A percentile compares a stretch with the other conserved stretches of the same genome.
Conservation (phyloP, 2,329 filamentous ascomycete species). For the Diaporthe ampelina region DNA sequence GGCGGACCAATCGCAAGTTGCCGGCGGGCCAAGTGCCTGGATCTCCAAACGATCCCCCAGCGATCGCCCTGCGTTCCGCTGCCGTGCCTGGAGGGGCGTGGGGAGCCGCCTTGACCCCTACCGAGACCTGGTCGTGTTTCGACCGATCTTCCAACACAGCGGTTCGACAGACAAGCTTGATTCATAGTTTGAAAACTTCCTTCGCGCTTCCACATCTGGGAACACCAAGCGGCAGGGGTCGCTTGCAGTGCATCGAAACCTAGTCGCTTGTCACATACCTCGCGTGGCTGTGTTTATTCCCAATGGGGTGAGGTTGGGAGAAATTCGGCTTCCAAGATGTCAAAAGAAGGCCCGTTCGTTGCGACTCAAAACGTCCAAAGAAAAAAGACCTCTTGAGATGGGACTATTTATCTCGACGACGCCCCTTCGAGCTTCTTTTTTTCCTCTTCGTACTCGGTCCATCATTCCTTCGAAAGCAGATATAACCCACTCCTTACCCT, state of each 20-base stretch:
- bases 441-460: not conserved
- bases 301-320: conserved; percentile 18
- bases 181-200: conserved; percentile 7
- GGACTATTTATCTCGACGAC: conserved; percentile 29
- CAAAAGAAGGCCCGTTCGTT: conserved; percentile 30
- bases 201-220: conserved; percentile 3
- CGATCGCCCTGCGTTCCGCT: conserved; percentile 10
- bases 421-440: not conserved
- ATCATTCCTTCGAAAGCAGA: not conserved
- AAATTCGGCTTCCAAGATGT: conserved; percentile 28
- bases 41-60: conserved; percentile 23
- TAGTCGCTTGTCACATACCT: not conserved
- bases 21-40: not conserved
- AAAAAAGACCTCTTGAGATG: not conserved
- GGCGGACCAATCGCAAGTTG: conserved; percentile 27
- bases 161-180: conserved; percentile 30
- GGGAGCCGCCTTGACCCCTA: conserved; percentile 31
- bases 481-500: not conserved
- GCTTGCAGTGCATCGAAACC: conserved; percentile 3
- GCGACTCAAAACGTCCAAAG: conserved; percentile 32
- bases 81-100: not conserved
- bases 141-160: conserved; percentile 39
- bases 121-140: conserved; percentile 34
- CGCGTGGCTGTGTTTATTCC: conserved; percentile 28
- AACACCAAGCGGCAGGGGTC: conserved; percentile 27